Conservation (phyloP, 2,329 filamentous ascomycete species). For the Aspergillus unguis region DNA sequence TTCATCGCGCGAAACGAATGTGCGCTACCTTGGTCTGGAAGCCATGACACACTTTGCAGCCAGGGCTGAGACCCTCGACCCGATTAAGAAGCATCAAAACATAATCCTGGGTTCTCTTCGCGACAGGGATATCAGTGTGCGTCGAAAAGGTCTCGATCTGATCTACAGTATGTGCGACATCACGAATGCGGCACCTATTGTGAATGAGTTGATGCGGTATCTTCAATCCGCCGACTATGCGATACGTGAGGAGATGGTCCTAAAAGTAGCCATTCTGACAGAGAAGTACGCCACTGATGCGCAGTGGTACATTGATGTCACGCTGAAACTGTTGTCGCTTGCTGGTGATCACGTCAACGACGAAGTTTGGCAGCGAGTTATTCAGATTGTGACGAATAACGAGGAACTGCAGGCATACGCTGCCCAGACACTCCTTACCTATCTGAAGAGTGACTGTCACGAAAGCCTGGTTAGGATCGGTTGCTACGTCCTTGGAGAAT, state of each 20-base stretch:
- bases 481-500: slow-evolving; percentile 92
- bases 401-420: slow-evolving; percentile 97
- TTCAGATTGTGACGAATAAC: slow-evolving; percentile 98
- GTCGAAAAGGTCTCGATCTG: slow-evolving; percentile 89
- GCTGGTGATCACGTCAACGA: slow-evolving; percentile 98
- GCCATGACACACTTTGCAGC: slow-evolving; percentile 98
- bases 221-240: slow-evolving; percentile 96
- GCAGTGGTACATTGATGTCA: slow-evolving; percentile 99
- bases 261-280: slow-evolving; percentile 97
- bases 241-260: slow-evolving; percentile 97
- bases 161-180: slow-evolving; percentile 99
- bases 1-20: slow-evolving; percentile 93
- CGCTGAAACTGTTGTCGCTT: slow-evolving; percentile 87
- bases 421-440: slow-evolving; percentile 86
- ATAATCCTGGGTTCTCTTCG: slow-evolving; percentile 93
- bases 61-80: slow-evolving; percentile 86
- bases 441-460: slow-evolving; percentile 90
- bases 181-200: slow-evolving; percentile 88
- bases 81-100: slow-evolving; percentile 96
- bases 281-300: slow-evolving; percentile 98
- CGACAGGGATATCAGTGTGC: slow-evolving; percentile 94
- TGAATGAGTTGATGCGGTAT: slow-evolving; percentile 89
- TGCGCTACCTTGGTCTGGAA: slow-evolving; percentile 90
- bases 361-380: slow-evolving; percentile 98
- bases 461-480: slow-evolving; percentile 98